phyloP scores from a whole-genome alignment of 345 rosid genomes.

The Corchorus olitorius region DNA sequence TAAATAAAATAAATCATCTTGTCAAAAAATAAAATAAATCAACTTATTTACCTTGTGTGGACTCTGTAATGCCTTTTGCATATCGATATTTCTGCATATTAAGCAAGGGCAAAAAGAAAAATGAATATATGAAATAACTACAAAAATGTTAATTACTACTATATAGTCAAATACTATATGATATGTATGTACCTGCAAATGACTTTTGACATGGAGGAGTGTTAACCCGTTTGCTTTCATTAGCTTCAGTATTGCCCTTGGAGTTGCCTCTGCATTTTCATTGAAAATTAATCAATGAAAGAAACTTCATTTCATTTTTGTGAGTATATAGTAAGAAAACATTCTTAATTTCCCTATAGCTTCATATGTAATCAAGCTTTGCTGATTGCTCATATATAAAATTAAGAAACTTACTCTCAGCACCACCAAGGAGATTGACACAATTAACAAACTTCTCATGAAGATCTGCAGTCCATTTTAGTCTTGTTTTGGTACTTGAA shows the following conservation, averaged over 20 bases:
- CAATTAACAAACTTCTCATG: constrained; percentile 86
- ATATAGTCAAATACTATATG: too few relatives aligned
- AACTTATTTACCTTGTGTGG: constrained; percentile 54
- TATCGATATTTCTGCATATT: constrained; percentile 73
- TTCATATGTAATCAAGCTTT: neutral
- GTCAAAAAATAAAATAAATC: too few relatives aligned
- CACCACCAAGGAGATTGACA: constrained; percentile 82
- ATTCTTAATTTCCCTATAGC: neutral
- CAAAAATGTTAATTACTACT: too few relatives aligned
- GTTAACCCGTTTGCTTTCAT: constrained; percentile 87
- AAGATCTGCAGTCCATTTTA: constrained; percentile 90
- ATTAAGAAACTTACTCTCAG: constrained; percentile 53
- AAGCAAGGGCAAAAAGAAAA: neutral
- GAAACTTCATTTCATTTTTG: too few relatives aligned
- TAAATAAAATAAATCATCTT: too few relatives aligned
- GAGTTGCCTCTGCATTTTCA: constrained; percentile 76
- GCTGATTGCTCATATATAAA: neutral
- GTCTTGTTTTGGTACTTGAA: constrained; percentile 51
- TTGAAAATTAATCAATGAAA: neutral
- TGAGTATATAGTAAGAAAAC: neutral
- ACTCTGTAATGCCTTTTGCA: constrained; percentile 68
- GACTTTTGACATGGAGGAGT: constrained; percentile 92
- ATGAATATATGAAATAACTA: neutral
- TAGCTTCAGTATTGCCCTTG: constrained; percentile 80
- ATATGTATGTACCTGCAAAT: constrained; percentile 81